A percentile compares a stretch with the other conserved stretches of the same genome.
These are phyloP conservation scores for Fragaria vesca DNA, from an alignment of 306 rosid genomes.

Conservation along the genomic window DNA sequence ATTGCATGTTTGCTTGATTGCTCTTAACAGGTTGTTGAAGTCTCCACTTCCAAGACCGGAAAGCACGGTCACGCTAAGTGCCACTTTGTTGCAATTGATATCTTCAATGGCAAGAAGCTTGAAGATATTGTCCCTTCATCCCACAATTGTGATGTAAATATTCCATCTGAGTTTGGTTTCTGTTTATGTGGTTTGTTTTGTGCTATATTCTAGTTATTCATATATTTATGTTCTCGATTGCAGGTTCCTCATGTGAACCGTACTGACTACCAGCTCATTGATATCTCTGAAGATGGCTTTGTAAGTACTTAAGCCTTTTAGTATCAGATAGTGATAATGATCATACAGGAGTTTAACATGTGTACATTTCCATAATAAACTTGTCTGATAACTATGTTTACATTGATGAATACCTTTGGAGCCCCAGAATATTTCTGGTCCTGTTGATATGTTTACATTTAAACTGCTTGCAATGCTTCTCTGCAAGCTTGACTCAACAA, in stretches of 20 bases:
- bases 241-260: constrained; percentile 76
- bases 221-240: constrained; percentile 7
- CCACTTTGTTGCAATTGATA: constrained; percentile 73
- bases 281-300: constrained; percentile 77
- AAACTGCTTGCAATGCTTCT: neutral
- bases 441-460: neutral
- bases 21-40: constrained; percentile 48
- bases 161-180: neutral
- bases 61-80: constrained; percentile 81
- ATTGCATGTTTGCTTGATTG: neutral
- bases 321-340: neutral
- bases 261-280: constrained; percentile 70
- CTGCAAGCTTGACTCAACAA: neutral
- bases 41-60: constrained; percentile 72
- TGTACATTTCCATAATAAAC: neutral
- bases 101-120: constrained; percentile 70
- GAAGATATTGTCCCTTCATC: constrained; percentile 76
- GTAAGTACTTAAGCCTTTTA: constrained; percentile 42
- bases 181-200: neutral
- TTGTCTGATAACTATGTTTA: neutral
- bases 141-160: constrained; percentile 70
- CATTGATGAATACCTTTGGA: neutral
- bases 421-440: neutral
- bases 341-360: neutral
- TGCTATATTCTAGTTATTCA: neutral